These are phyloP conservation scores for Amanita brunnescens DNA, from an alignment of 768 basidiomycete genomes.

Conservation along the genomic window DNA sequence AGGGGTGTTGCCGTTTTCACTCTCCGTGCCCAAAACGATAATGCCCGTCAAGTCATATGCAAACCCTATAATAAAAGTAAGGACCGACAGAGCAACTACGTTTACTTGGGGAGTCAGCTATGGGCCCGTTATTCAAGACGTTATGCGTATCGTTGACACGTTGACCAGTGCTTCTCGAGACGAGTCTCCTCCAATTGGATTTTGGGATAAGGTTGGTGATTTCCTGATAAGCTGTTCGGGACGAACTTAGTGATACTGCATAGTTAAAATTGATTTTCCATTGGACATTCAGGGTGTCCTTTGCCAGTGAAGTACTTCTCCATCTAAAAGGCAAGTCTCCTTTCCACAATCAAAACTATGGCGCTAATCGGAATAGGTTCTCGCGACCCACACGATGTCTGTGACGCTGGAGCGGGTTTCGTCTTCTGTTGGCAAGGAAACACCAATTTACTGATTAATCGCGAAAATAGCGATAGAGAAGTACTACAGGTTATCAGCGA, in stretches of 20 bases:
- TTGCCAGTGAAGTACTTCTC: slow-evolving; percentile 62
- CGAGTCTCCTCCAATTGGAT: slow-evolving; percentile 74
- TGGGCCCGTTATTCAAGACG: slow-evolving; percentile 76
- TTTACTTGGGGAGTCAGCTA: slow-evolving; percentile 90
- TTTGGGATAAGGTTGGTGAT: slow-evolving; percentile 83
- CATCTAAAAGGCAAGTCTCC: slow-evolving; percentile 71
- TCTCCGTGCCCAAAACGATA: slow-evolving; percentile 79
- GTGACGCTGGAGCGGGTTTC: slow-evolving; percentile 76
- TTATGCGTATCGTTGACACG: slow-evolving; percentile 76
- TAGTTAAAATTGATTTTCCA: slow-evolving; percentile 76
- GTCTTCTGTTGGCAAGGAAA: slow-evolving; percentile 77
- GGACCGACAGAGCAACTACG: slow-evolving; percentile 55
- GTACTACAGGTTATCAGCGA: slow-evolving; percentile 78
- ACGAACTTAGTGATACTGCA: slow-evolving; percentile 4
- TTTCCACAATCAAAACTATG: neutral
- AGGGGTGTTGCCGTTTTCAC: slow-evolving; percentile 42
- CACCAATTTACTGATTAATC: slow-evolving; percentile 61
- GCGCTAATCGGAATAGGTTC: slow-evolving; percentile 41
- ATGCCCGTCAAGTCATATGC: slow-evolving; percentile 96
- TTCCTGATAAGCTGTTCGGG: neutral
- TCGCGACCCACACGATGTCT: slow-evolving; percentile 68
- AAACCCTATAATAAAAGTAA: slow-evolving; percentile 58
- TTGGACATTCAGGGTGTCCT: slow-evolving; percentile 65
- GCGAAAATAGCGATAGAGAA: slow-evolving; percentile 64
- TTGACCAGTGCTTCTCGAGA: slow-evolving; percentile 73